phyloP scores from a whole-genome alignment of 192 early-diverging fungal genomes.

The Podochytrium sp. region DNA sequence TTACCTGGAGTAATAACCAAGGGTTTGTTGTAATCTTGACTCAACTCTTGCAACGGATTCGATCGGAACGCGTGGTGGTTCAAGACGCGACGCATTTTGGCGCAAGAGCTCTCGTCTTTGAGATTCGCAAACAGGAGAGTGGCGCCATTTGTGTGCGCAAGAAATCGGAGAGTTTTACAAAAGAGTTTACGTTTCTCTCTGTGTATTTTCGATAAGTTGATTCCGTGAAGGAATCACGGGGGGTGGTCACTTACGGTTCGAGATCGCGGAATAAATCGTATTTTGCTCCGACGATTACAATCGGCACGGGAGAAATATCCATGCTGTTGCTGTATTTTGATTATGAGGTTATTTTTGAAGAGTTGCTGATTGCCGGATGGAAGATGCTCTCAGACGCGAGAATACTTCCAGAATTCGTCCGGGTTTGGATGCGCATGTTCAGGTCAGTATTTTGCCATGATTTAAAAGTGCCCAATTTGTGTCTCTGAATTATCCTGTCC shows the following conservation, averaged over 20 bases:
- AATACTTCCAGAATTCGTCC: too few species aligned
- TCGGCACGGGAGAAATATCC: conserved; percentile 42
- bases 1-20: conserved; percentile 47
- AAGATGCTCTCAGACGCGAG: too few species aligned
- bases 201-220: not conserved
- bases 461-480: too few species aligned
- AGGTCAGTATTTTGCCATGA: too few species aligned
- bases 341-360: not conserved
- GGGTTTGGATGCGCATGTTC: too few species aligned
- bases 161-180: conserved; percentile 45
- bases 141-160: conserved; percentile 55
- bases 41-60: conserved; percentile 27
- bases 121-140: conserved; percentile 46
- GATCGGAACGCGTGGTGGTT: conserved; percentile 50
- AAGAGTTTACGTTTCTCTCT: conserved; percentile 51
- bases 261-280: conserved; percentile 50
- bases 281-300: conserved; percentile 51
- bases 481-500: too few species aligned
- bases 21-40: conserved; percentile 52
- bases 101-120: conserved; percentile 45
- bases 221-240: not conserved
- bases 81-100: conserved; percentile 41
- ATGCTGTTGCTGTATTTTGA: conserved; percentile 43
- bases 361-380: not conserved
- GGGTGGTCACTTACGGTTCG: conserved; percentile 44